phyloP scores from a whole-genome alignment of 2,329 filamentous ascomycete species.

The Calonectria honghensis region DNA sequence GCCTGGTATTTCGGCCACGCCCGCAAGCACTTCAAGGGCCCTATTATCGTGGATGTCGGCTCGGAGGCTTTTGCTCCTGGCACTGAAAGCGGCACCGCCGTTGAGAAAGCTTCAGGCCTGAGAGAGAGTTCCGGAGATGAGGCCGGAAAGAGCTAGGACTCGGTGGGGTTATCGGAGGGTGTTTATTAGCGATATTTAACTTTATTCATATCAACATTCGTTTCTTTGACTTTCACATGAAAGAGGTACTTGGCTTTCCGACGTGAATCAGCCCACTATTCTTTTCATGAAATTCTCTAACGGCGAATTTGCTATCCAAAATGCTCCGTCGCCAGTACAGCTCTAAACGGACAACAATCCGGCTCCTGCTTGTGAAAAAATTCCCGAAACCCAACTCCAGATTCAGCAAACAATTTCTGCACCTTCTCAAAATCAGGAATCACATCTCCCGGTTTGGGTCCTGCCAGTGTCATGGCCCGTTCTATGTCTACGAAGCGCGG shows the following conservation, averaged over 20 bases:
- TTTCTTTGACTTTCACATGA: neutral
- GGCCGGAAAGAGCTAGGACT: slow-evolving; percentile 35
- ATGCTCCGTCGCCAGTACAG: neutral
- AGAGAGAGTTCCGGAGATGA: slow-evolving; percentile 44
- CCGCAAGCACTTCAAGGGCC: slow-evolving; percentile 77
- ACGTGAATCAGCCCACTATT: neutral
- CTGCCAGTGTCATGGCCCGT: neutral
- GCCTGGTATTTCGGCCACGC: slow-evolving; percentile 78
- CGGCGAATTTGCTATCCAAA: neutral
- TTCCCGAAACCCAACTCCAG: neutral
- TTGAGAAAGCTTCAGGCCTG: slow-evolving; percentile 40
- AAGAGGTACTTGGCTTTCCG: neutral
- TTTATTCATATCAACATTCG: slow-evolving; percentile 23
- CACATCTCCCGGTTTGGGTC: neutral
- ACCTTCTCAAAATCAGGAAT: slow-evolving; percentile 3
- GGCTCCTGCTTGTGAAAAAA: neutral
- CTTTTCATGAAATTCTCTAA: neutral
- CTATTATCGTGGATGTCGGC: slow-evolving; percentile 55
- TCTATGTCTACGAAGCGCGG: neutral
- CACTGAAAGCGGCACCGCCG: slow-evolving; percentile 27
- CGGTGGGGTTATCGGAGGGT: neutral
- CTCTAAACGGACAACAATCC: neutral
- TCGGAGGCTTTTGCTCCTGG: slow-evolving; percentile 38
- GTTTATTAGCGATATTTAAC: slow-evolving; percentile 10
- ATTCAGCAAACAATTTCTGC: neutral